These are phyloP conservation scores for Clarireedia hainanense DNA, from an alignment of 2,329 filamentous ascomycete genomes.

Conservation along the genomic window DNA sequence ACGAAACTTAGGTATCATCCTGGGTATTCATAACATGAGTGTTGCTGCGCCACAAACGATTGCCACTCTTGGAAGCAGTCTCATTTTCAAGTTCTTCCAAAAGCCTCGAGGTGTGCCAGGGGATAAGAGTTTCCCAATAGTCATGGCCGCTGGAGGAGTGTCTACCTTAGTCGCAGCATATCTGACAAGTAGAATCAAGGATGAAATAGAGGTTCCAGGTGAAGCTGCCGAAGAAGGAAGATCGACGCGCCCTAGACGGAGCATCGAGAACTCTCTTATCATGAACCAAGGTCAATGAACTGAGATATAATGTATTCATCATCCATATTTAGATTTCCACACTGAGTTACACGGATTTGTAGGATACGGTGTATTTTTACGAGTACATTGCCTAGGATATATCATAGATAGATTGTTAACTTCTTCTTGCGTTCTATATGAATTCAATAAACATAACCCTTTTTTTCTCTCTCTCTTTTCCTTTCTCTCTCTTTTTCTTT, in stretches of 20 bases:
- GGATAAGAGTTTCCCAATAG: constrained; percentile 80
- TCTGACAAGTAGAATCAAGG: constrained; percentile 36
- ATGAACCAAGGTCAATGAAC: background rate
- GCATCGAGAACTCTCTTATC: background rate
- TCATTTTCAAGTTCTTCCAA: constrained; percentile 79
- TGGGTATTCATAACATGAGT: constrained; percentile 93
- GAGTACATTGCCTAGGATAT: background rate
- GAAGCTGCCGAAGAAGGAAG: constrained; percentile 8
- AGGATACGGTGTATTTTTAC: background rate
- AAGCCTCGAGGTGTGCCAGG: constrained; percentile 79
- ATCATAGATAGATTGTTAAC: background rate
- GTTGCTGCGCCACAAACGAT: constrained; percentile 88
- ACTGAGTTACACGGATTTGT: background rate
- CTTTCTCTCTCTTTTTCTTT: background rate
- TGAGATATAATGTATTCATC: background rate
- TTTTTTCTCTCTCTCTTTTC: background rate
- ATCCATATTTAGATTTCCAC: background rate
- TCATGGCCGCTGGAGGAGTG: constrained; percentile 74
- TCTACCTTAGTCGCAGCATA: constrained; percentile 71
- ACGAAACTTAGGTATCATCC: constrained; percentile 53
- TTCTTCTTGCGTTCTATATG: background rate
- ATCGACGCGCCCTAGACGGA: background rate
- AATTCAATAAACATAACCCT: background rate
- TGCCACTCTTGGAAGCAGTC: constrained; percentile 74
- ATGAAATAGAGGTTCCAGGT: constrained; percentile 25